Percentiles rank a stretch among this genome's conserved stretches.
phyloP scores from a whole-genome alignment of 2,329 filamentous ascomycete genomes.

The Pseudogymnoascus destructans region DNA sequence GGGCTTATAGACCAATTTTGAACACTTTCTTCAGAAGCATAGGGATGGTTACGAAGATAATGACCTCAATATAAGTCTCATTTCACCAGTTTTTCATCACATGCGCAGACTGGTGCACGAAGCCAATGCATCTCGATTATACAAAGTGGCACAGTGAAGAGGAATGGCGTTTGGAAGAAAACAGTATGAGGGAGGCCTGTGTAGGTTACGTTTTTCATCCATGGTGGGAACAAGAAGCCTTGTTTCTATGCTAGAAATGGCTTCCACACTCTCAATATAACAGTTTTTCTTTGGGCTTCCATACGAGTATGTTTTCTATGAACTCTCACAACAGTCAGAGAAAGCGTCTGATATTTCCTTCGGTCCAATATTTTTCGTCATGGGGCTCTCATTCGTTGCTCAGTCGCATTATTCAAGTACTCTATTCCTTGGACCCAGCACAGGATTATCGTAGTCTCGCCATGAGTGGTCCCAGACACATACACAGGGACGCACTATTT shows the following conservation, averaged over 20 bases:
- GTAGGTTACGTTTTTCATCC: neutral
- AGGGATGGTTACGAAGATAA: slow-evolving; percentile 26
- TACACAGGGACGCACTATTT: neutral
- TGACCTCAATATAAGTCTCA: slow-evolving; percentile 1
- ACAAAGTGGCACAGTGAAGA: neutral
- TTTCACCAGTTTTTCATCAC: neutral
- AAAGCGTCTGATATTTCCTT: neutral
- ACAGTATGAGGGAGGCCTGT: neutral
- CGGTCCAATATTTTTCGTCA: neutral
- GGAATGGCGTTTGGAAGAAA: neutral
- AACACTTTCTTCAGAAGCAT: slow-evolving; percentile 49
- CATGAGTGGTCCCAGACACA: neutral
- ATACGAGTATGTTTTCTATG: neutral
- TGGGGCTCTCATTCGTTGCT: neutral
- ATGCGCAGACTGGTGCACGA: neutral
- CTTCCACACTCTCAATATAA: neutral
- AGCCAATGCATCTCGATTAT: neutral
- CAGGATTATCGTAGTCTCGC: neutral
- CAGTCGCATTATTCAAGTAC: neutral
- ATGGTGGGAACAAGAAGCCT: neutral
- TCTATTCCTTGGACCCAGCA: neutral
- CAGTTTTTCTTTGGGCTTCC: neutral
- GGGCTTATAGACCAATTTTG: neutral
- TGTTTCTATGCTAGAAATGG: neutral
- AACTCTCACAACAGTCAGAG: neutral